Conservation (phyloP, 345 rosid genomes). For the Viola odorata region DNA sequence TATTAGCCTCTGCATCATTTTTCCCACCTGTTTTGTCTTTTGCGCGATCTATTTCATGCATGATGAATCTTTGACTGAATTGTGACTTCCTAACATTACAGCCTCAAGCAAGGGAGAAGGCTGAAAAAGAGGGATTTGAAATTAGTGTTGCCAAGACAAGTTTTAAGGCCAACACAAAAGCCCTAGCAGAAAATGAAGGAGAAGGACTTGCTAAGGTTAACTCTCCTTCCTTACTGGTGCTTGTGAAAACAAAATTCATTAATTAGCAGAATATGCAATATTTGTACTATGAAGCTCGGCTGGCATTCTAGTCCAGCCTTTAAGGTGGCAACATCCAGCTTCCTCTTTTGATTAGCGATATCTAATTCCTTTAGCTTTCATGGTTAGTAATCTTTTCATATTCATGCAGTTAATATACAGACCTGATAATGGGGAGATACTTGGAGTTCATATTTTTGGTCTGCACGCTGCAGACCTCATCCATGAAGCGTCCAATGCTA, state of each 20-base stretch:
- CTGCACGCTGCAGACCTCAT: slow-evolving; percentile 98
- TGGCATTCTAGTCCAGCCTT: too few relatives aligned
- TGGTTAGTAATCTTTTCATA: not conserved
- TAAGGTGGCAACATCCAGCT: too few relatives aligned
- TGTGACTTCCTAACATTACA: slow-evolving; percentile 22
- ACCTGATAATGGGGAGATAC: slow-evolving; percentile 93
- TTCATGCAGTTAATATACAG: slow-evolving; percentile 82
- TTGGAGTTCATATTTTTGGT: slow-evolving; percentile 96
- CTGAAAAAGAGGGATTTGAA: slow-evolving; percentile 87
- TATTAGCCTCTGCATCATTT: too few relatives aligned
- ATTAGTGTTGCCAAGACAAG: slow-evolving; percentile 83
- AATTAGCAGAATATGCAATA: too few relatives aligned
- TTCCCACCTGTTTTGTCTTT: not conserved
- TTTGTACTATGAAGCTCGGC: too few relatives aligned
- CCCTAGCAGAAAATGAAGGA: slow-evolving; percentile 96
- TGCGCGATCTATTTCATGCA: not conserved
- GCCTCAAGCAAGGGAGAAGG: slow-evolving; percentile 99
- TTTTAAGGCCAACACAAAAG: slow-evolving; percentile 98
- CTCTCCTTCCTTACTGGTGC: slow-evolving; percentile 5
- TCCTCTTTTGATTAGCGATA: not conserved
- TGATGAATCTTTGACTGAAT: slow-evolving; percentile 11
- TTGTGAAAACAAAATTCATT: too few relatives aligned
- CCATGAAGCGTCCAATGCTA: slow-evolving; percentile 99
- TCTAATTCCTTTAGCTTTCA: not conserved
- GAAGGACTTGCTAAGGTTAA: slow-evolving; percentile 96